Evolutionary conservation across 176 grass and related monocot species (phyloP).

Genomic region (Hyparrhenia diplandra): DNA sequence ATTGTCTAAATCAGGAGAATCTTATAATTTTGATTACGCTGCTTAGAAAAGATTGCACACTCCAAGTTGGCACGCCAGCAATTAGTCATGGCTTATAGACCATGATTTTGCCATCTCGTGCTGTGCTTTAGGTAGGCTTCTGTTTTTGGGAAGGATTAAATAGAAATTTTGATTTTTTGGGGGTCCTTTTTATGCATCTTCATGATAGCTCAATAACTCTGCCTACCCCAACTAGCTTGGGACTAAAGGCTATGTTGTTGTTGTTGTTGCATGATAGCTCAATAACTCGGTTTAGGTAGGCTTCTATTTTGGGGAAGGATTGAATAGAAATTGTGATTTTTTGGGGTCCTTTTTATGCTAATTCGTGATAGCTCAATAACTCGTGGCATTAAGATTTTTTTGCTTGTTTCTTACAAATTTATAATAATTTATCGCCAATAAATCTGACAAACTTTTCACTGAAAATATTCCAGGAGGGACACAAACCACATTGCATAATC

Average conservation of each 20-base stretch:
- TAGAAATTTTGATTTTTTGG: not conserved
- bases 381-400: not conserved
- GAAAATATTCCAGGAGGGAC: slow-evolving; percentile 63
- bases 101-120: not conserved
- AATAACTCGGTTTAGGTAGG: not conserved
- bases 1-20: slow-evolving; percentile 8
- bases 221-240: too few relatives aligned
- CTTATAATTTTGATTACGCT: not conserved
- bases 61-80: not conserved
- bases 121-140: not conserved
- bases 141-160: not conserved
- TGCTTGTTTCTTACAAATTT: not conserved
- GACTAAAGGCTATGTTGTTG: too few relatives aligned
- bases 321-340: not conserved
- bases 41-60: slow-evolving; percentile 3
- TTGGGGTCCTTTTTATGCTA: not conserved
- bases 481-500: slow-evolving; percentile 93
- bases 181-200: not conserved
- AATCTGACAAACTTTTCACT: not conserved
- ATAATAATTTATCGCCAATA: not conserved
- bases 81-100: not conserved
- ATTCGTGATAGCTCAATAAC: not conserved
- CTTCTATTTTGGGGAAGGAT: not conserved
- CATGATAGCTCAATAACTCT: too few relatives aligned
- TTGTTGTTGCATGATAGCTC: not conserved